Evolutionary conservation across 352 stramenopile genomes (phyloP), one percentile per base, ranked within the genome.

Genomic region (Globisporangium carolinianum): DNA sequence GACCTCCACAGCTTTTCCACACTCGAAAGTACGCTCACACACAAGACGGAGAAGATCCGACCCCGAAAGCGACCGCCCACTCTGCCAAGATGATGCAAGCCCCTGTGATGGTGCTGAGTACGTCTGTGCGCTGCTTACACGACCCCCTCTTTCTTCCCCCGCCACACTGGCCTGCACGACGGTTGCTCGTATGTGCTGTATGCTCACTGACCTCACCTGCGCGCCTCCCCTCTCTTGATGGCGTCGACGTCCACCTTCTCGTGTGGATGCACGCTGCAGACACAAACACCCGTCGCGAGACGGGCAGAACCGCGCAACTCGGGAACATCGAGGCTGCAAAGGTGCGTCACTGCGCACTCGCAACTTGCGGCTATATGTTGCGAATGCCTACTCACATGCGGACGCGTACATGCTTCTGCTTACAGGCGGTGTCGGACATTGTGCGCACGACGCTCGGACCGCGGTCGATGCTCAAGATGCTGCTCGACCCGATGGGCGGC

Each of bases 381-480:
- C 24, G 24, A 32, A 32, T 32, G 24, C 24, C 24, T 32, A 3
- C 24, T 32, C 2, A 32, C 24, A 32, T 32, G 24, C 24, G 24
- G 24, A 32, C 24, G 24, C 24, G 24, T 32, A 32, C 24, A 32
- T 32, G 2, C 24, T 32, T 3, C 24, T 32, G 24, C 24, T 32
- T 32, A 32, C 56, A 93, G 80, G 92, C 94, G n/a, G 92, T 98
- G 58, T 89, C 91, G 15, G 94, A 99, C 73, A 99, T 99, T 69
- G 98, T 99, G 66, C 91, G 97, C 67, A 99, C 97, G 32, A 99
- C 97, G 7, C 75, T 99, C 36, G 97, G 97, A 39, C 97, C 97
- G 47, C 87, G 96, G 53, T 98, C 94, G 49, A 99, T 99, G 97
- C 82, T 98, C 60, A 98, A 99, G 86, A 99, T 99, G 97, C 82